Conservation (phyloP, 257 asterid species). For the Asclepias syriaca region DNA sequence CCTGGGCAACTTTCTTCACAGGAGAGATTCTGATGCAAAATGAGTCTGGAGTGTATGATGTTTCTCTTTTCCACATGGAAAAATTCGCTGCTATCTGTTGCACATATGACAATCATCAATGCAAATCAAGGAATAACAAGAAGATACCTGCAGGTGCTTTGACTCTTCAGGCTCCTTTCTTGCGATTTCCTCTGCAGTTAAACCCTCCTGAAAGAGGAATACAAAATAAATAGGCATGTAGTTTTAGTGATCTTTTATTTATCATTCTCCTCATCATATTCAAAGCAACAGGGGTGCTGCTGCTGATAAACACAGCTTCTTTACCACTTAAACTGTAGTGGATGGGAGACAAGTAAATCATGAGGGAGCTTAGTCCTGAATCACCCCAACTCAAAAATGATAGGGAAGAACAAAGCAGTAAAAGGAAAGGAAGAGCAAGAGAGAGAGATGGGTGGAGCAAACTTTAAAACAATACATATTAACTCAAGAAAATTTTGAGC, state of each 20-base stretch:
- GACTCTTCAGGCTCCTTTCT: slow-evolving; percentile 73
- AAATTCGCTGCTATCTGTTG: background rate
- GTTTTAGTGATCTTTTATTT: background rate
- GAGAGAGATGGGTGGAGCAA: background rate
- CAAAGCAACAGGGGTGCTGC: background rate
- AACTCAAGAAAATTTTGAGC: background rate
- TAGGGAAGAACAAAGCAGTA: no score
- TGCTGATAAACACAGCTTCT: background rate
- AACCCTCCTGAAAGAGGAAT: slow-evolving; percentile 59
- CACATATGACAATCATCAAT: background rate
- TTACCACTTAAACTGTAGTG: background rate
- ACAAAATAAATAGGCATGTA: background rate
- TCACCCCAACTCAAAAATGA: background rate
- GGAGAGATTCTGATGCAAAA: background rate
- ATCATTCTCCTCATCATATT: background rate
- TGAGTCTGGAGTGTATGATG: background rate
- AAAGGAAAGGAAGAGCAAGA: background rate
- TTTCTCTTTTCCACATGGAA: background rate
- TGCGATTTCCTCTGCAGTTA: slow-evolving; percentile 75
- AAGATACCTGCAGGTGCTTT: slow-evolving; percentile 54
- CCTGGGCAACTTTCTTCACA: background rate
- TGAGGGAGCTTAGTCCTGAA: background rate
- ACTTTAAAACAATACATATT: background rate
- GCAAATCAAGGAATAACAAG: slow-evolving; percentile 12
- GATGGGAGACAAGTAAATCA: background rate